Conservation (phyloP, 768 basidiomycete species). For the Leccinum disarticulatum region DNA sequence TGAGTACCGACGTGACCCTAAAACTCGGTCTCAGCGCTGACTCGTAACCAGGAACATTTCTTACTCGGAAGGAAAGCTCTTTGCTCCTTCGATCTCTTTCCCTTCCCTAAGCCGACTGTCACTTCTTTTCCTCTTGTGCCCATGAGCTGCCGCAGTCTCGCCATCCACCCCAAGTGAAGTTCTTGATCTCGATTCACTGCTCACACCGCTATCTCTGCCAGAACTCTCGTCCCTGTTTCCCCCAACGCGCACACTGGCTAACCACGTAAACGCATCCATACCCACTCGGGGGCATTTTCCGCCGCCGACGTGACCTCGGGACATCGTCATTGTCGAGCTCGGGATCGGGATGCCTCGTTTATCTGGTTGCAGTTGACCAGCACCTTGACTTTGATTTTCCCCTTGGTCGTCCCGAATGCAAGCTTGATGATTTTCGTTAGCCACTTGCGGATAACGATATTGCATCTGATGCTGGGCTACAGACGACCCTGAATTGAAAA, state of each 20-base stretch:
- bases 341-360: slow-evolving; percentile 23
- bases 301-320: slow-evolving; percentile 44
- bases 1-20: slow-evolving; percentile 74
- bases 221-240: slow-evolving; percentile 55
- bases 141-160: slow-evolving; percentile 7
- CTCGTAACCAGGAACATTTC: slow-evolving; percentile 20
- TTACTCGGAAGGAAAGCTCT: slow-evolving; percentile 73
- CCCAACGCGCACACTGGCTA: slow-evolving; percentile 70
- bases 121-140: slow-evolving; percentile 42
- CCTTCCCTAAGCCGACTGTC: slow-evolving; percentile 39
- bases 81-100: slow-evolving; percentile 38
- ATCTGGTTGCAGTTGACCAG: slow-evolving; percentile 11
- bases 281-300: slow-evolving; percentile 58
- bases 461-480: slow-evolving; percentile 21
- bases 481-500: slow-evolving; percentile 39
- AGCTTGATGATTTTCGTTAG: slow-evolving; percentile 11
- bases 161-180: slow-evolving; percentile 25
- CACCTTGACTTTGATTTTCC: slow-evolving; percentile 7
- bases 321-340: slow-evolving; percentile 42
- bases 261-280: slow-evolving; percentile 71
- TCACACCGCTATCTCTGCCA: slow-evolving; percentile 50
- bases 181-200: slow-evolving; percentile 44
- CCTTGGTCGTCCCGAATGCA: slow-evolving; percentile 16
- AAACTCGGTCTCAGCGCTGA: slow-evolving; percentile 1
- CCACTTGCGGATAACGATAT: slow-evolving; percentile 34